Evolutionary conservation across 352 stramenopile species (phyloP).

Genomic region (Globisporangium acanthophoron): DNA sequence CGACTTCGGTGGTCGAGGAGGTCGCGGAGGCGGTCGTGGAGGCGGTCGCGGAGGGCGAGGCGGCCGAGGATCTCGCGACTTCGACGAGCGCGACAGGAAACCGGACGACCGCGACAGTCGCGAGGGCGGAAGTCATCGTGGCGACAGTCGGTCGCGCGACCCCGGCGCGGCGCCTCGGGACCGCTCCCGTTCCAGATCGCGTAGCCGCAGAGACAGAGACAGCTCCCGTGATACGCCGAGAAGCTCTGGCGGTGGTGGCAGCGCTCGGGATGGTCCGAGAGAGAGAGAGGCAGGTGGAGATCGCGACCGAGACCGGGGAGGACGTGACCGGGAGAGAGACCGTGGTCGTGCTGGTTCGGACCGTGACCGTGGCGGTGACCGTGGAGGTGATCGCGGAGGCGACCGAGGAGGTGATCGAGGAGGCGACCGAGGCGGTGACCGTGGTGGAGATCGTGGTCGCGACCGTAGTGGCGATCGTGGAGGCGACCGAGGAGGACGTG

Average conservation of each 20-base stretch:
- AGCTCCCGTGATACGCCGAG: constrained; percentile 8
- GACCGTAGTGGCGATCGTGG: constrained; percentile 9
- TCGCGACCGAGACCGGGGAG: constrained; percentile 10
- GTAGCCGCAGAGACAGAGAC: constrained; percentile 22
- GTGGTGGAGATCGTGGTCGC: constrained; percentile 16
- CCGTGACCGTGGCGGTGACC: constrained; percentile 10
- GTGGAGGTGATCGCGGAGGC: constrained; percentile 1
- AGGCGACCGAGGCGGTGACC: constrained; percentile 19
- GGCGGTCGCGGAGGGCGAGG: constrained; percentile 18
- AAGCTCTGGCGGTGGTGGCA: constrained; percentile 14
- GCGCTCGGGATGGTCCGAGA: constrained; percentile 9
- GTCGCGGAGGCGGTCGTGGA: constrained; percentile 26
- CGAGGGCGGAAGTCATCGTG: constrained; percentile 8
- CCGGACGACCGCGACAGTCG: constrained; percentile 24
- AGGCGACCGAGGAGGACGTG: constrained; percentile 10
- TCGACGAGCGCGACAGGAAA: constrained; percentile 38
- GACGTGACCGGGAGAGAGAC: constrained; percentile 10
- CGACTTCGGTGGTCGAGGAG: constrained; percentile 21
- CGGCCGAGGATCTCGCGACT: constrained; percentile 16
- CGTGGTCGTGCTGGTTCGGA: constrained; percentile 21
- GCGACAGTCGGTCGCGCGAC: constrained; percentile 31
- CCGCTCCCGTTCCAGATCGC: constrained; percentile 49
- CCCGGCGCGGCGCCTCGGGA: constrained; percentile 27
- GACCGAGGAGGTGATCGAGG: constrained; percentile 22
- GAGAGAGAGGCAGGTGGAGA: constrained; percentile 2